Base-by-base conservation (phyloP, 176 grass and related monocot species). In the Coix lacrymajobi region DNA sequence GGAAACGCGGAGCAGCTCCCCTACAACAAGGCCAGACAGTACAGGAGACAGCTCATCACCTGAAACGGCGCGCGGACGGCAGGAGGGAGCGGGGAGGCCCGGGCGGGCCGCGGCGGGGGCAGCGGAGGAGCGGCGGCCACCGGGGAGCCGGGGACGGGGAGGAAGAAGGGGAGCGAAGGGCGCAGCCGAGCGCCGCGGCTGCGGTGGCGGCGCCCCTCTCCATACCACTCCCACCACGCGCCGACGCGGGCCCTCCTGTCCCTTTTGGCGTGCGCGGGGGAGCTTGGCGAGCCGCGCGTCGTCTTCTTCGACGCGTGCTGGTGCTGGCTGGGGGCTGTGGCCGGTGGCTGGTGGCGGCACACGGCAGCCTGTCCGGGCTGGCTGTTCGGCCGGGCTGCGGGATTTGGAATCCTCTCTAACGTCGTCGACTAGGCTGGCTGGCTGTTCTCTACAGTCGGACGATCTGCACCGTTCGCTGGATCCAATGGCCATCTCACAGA, bases 161-260 rank as follows among this genome's bases (percentile, higher is more conserved):
- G 33, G 64, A 65, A 12, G 82, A 68, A 4, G 89, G 71, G 76
- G 76, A 43, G 51, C 89, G 85, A 34, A 91, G 75, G 54, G 75
- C 72, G 85, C 63, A 87, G 69, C 76, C 66, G 70, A 91, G 76
- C 41, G 34, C 69, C 40, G 75, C 46, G 33, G 88, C 80, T n/a
- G 54, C 80, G 22, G 74, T 38, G 52, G 88, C 80, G 29, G 56
- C 81, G 63, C 85, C 81, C 64, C 80, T 84, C 81, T 87, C 89
- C 89, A 91, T 87, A 71, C 76, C 52, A 64, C 74, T 46, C 25
- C 70, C 51, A 71, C 73, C 73, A 54, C 58, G 69, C 48, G 11
- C 61, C 43, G 29, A 7, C 19, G 40, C 25, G 16, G 25, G 57
- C 8, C 25, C 16, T 39, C 44, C 57, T 38, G 69, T 29, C 48